Conservation (phyloP, 306 rosid genomes). For the Acacia melanoxylon region DNA sequence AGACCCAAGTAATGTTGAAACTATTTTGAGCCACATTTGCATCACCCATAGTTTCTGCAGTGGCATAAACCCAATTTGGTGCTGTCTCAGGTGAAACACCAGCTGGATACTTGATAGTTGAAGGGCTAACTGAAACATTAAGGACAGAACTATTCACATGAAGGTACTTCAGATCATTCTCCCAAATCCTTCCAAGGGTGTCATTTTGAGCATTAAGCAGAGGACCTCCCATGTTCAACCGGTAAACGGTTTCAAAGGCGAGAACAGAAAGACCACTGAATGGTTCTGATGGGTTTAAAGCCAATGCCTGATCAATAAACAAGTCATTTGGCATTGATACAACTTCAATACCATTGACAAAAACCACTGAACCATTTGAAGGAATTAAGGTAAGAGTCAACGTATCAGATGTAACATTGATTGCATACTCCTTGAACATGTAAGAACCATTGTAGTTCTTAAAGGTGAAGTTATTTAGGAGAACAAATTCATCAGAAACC, state of each 20-base stretch:
- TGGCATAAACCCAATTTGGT: slow-evolving; percentile 88
- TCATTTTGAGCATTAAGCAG: slow-evolving; percentile 75
- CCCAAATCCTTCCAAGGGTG: slow-evolving; percentile 93
- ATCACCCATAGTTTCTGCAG: slow-evolving; percentile 81
- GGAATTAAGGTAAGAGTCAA: slow-evolving; percentile 74
- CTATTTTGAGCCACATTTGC: slow-evolving; percentile 63
- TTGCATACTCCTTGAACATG: slow-evolving; percentile 79
- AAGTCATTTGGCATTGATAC: slow-evolving; percentile 78
- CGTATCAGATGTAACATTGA: slow-evolving; percentile 67
- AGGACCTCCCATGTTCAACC: slow-evolving; percentile 87
- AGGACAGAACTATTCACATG: slow-evolving; percentile 80
- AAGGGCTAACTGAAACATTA: slow-evolving; percentile 61
- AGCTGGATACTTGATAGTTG: slow-evolving; percentile 56
- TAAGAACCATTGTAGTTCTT: slow-evolving; percentile 66
- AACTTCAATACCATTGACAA: slow-evolving; percentile 92
- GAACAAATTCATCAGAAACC: slow-evolving; percentile 76
- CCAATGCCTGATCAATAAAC: slow-evolving; percentile 77
- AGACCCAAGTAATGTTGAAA: slow-evolving; percentile 96
- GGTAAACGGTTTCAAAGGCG: slow-evolving; percentile 82
- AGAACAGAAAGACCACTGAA: slow-evolving; percentile 66
- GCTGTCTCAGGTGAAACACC: slow-evolving; percentile 72
- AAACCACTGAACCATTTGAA: slow-evolving; percentile 68
- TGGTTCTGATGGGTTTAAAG: slow-evolving; percentile 59
- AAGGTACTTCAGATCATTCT: slow-evolving; percentile 76
- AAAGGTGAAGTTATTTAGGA: slow-evolving; percentile 74